Evolutionary conservation across 2,329 filamentous ascomycete species (phyloP).

Genomic region (Penicillium sumatraense): DNA sequence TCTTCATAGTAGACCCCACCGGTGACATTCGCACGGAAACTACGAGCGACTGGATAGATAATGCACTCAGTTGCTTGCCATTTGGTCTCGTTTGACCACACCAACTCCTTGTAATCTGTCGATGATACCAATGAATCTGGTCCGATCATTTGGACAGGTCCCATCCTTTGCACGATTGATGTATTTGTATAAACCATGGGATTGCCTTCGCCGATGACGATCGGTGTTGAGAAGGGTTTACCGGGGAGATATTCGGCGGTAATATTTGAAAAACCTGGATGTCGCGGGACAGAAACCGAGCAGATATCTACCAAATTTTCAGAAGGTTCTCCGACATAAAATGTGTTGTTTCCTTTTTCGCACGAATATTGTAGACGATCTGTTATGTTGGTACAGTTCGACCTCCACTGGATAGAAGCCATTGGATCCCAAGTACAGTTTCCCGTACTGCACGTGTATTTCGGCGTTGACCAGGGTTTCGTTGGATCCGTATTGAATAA

Average conservation of each 20-base stretch:
- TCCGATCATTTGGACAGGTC: constrained; percentile 1
- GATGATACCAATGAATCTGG: not conserved
- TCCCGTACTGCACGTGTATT: constrained; percentile 11
- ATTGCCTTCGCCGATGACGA: not conserved
- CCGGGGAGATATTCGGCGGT: not conserved
- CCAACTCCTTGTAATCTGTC: not conserved
- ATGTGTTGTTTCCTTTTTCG: not conserved
- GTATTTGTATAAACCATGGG: not conserved
- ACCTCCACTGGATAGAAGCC: not conserved
- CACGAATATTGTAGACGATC: not conserved
- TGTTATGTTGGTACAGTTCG: constrained; percentile 15
- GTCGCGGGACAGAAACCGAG: not conserved
- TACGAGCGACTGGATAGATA: not conserved
- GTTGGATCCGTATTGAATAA: constrained; percentile 12
- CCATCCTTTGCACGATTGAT: not conserved
- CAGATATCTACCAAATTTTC: not conserved
- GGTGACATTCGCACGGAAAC: not conserved
- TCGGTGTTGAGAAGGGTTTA: not conserved
- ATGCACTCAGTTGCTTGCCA: constrained; percentile 6
- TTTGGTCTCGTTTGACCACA: not conserved
- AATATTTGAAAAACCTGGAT: not conserved
- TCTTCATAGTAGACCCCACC: constrained; percentile 2
- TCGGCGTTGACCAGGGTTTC: constrained; percentile 10
- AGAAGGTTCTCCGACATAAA: not conserved
- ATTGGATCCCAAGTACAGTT: constrained; percentile 20